Evolutionary conservation across 192 early-diverging fungal genomes (phyloP), one percentile per base, ranked within the genome.

Genomic region (Kickxella alabastrina): DNA sequence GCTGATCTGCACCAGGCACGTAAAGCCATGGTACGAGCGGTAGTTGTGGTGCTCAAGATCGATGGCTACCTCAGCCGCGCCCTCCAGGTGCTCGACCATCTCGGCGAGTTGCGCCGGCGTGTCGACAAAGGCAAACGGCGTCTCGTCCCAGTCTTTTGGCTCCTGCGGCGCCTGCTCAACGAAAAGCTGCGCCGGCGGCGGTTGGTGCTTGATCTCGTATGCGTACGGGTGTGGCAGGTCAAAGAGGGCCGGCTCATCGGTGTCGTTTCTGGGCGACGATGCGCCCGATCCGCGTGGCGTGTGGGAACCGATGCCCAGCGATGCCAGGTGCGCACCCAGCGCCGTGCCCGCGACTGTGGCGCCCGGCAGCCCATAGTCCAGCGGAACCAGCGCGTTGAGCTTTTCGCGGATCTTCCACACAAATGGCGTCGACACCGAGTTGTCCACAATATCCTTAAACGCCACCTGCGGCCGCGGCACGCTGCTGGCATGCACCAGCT

Each of bases 41-140:
- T 95, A 96, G 64, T 87, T 84, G 66, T 99, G 97, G 56, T 96
- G 92, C 74, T 93, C 97, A 51, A 95, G 66, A 83, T 99, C 97
- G 0, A 99, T 78, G 4, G 97, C 95, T 40, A 99, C 79, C 57
- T 94, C 94, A 0, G 71, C 36, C 5, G 73, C 80, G 6, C 38
- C 45, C 18, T 80, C 74, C 51, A 99, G 52, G 15, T 82, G 68
- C 26, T 48, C 67, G 41, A 91, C 71, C 81, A 98, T 81, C 0
- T 41, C 52, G 15, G 63, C 37, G 25, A 98, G 79, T 12, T 48
- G 66, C 41, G 85, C 88, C 23, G 69, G 78, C 1, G 86, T 90
- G 19, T 97, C 90, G n/a, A 99, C 83, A 76, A 82, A 97, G 27
- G 66, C 85, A 29, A 82, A 86, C 40, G 87, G 66, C 6, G 92